Percentiles rank a stretch among this genome's conserved stretches.
phyloP scores from a whole-genome alignment of 2,329 filamentous ascomycete species.

The Lachnellula suecica region DNA sequence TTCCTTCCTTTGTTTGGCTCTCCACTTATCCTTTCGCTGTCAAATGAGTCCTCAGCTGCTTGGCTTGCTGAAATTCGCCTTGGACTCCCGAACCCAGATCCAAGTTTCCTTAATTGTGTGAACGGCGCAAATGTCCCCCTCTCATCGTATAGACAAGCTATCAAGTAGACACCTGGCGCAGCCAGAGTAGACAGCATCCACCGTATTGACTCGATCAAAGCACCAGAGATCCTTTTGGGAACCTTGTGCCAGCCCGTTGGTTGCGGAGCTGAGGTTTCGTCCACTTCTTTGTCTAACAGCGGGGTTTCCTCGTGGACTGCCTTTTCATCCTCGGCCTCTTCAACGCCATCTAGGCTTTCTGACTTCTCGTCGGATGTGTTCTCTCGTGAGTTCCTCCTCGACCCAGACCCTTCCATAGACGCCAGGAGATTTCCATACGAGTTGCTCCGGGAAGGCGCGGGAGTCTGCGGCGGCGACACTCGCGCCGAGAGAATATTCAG shows the following conservation, averaged over 20 bases:
- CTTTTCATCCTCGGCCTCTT: constrained; percentile 33
- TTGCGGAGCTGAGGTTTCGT: constrained; percentile 34
- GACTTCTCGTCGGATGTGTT: constrained; percentile 41
- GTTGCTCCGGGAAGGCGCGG: constrained; percentile 58
- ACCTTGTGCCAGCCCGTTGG: constrained; percentile 53
- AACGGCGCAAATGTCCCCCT: constrained; percentile 78
- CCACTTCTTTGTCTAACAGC: constrained; percentile 48
- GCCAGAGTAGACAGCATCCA: constrained; percentile 78
- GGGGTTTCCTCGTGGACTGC: constrained; percentile 66
- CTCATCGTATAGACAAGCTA: constrained; percentile 81
- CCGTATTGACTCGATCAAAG: constrained; percentile 72
- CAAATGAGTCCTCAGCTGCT: constrained; percentile 30
- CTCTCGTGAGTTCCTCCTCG: constrained; percentile 34
- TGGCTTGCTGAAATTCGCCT: constrained; percentile 32
- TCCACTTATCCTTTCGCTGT: constrained; percentile 9
- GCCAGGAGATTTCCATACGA: constrained; percentile 47
- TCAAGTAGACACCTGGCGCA: constrained; percentile 77
- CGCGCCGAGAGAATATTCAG: constrained; percentile 89
- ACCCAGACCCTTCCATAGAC: constrained; percentile 20
- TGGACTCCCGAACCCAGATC: constrained; percentile 42
- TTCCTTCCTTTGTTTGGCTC: constrained; percentile 19
- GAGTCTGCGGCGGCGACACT: constrained; percentile 63
- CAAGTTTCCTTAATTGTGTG: constrained; percentile 65
- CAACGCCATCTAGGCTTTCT: constrained; percentile 35
- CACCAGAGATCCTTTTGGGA: constrained; percentile 68